phyloP scores from a whole-genome alignment of 768 basidiomycete genomes.

The Crassisporium funariophilum region DNA sequence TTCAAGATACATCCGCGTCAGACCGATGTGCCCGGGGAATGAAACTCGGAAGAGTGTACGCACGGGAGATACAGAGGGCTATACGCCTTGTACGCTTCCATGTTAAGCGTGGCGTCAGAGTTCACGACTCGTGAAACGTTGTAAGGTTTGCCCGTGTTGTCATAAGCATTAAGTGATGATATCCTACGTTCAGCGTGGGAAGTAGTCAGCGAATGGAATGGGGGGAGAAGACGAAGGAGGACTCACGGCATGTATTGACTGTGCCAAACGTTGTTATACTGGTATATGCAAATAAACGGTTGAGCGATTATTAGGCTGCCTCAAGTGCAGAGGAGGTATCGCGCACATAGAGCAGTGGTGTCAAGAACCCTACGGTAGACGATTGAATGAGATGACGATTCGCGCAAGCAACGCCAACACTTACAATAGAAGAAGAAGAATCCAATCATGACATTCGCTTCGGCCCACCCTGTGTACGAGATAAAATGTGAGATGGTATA shows the following conservation, averaged over 20 bases:
- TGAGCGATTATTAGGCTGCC: too few species aligned
- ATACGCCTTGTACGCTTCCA: slow-evolving; percentile 47
- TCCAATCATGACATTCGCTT: slow-evolving; percentile 65
- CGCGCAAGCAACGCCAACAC: slow-evolving; percentile 10
- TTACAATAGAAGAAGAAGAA: slow-evolving; percentile 69
- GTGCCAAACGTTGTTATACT: slow-evolving; percentile 59
- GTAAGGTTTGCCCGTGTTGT: slow-evolving; percentile 55
- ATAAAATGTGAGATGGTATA: not conserved
- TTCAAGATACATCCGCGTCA: not conserved
- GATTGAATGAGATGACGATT: slow-evolving; percentile 1
- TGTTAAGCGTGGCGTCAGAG: slow-evolving; percentile 40
- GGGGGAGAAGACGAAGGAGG: not conserved
- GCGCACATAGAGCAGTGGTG: slow-evolving; percentile 49
- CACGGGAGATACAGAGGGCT: slow-evolving; percentile 51
- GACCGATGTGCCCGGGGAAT: not conserved
- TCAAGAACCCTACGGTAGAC: slow-evolving; percentile 43
- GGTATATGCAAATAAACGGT: slow-evolving; percentile 16
- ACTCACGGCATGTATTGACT: slow-evolving; percentile 60
- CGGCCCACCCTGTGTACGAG: slow-evolving; percentile 62
- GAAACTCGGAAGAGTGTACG: slow-evolving; percentile 10
- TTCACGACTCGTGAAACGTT: slow-evolving; percentile 45
- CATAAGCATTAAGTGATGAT: slow-evolving; percentile 56
- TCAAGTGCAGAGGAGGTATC: not conserved
- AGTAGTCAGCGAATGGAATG: not conserved
- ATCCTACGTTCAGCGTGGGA: slow-evolving; percentile 23